phyloP scores from a whole-genome alignment of 495 filamentous ascomycete genomes.

The Hyaloscypha bicolor region DNA sequence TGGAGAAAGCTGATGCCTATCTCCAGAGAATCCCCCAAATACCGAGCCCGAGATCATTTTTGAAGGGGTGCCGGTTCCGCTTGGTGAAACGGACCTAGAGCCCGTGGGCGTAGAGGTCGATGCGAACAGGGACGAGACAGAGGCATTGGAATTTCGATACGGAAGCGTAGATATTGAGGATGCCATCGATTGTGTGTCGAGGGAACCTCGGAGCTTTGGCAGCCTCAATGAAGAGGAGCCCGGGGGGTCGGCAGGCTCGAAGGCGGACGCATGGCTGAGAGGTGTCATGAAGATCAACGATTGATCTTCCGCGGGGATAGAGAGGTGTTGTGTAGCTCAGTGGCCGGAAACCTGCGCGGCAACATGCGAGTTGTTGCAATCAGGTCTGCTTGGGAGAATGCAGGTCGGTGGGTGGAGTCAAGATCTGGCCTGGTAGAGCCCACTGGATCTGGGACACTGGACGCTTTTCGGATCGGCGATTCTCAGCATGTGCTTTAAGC shows the following conservation, averaged over 20 bases:
- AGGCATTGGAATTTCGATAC: conserved; percentile 54
- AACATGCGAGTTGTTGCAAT: conserved; percentile 17
- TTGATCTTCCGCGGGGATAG: not conserved
- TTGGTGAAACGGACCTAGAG: conserved; percentile 61
- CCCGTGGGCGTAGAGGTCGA: conserved; percentile 54
- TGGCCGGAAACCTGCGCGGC: not conserved
- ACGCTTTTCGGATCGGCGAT: not conserved
- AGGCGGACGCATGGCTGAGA: conserved; percentile 61
- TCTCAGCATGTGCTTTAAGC: conserved; percentile 18
- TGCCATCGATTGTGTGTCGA: conserved; percentile 43
- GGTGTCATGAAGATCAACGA: conserved; percentile 57
- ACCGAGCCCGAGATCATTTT: conserved; percentile 48
- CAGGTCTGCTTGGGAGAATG: conserved; percentile 7
- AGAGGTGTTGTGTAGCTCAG: conserved; percentile 13
- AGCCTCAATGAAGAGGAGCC: conserved; percentile 50
- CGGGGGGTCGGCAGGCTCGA: conserved; percentile 60
- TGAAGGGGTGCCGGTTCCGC: conserved; percentile 58
- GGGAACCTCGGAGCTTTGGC: conserved; percentile 52
- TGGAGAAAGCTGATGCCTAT: conserved; percentile 48
- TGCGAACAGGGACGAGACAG: conserved; percentile 61
- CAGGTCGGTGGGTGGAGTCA: conserved; percentile 1
- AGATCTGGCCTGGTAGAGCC: conserved; percentile 7
- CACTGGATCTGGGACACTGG: not conserved
- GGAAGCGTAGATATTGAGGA: conserved; percentile 51
- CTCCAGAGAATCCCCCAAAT: conserved; percentile 44